Percentiles rank a stretch among this genome's conserved stretches.
phyloP scores from a whole-genome alignment of 225 moss, liverwort and hornwort genomes.

The Climacium dendroides region DNA sequence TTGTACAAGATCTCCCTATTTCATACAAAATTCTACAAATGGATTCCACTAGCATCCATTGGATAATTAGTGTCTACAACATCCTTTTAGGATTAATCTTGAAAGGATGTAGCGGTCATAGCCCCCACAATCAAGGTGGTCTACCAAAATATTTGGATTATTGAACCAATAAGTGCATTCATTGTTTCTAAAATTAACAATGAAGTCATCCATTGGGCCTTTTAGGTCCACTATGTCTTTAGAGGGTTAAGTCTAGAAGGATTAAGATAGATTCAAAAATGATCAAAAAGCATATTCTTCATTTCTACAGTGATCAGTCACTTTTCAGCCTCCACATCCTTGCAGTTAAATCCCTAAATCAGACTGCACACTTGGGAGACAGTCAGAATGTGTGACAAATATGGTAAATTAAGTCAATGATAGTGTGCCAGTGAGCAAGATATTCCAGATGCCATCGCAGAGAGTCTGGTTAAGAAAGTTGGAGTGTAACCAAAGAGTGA shows the following conservation, averaged over 20 bases:
- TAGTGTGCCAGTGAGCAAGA: not conserved
- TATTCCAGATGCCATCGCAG: not conserved
- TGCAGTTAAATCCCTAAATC: not conserved
- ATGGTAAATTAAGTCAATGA: not conserved
- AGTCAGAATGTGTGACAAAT: not conserved
- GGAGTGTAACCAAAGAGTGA: not conserved
- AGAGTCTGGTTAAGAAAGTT: not conserved
- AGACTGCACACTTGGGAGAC: fast-evolving
- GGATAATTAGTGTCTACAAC: too few relatives aligned
- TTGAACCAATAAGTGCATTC: not conserved
- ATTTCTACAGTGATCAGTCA: fast-evolving
- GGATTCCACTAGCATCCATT: too few relatives aligned
- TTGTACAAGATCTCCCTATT: too few relatives aligned
- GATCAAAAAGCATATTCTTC: not conserved
- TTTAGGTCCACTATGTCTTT: fast-evolving
- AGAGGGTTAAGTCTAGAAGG: too few relatives aligned
- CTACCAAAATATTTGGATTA: not conserved
- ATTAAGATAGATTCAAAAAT: not conserved
- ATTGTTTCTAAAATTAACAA: not conserved
- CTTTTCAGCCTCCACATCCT: not conserved
- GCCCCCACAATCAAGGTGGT: not conserved
- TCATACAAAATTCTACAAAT: too few relatives aligned
- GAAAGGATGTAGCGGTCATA: fast-evolving
- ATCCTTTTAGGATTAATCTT: too few relatives aligned
- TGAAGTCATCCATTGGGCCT: not conserved